Evolutionary conservation across 2,329 filamentous ascomycete species (phyloP).

Genomic region (Sordariomycetes sp.): DNA sequence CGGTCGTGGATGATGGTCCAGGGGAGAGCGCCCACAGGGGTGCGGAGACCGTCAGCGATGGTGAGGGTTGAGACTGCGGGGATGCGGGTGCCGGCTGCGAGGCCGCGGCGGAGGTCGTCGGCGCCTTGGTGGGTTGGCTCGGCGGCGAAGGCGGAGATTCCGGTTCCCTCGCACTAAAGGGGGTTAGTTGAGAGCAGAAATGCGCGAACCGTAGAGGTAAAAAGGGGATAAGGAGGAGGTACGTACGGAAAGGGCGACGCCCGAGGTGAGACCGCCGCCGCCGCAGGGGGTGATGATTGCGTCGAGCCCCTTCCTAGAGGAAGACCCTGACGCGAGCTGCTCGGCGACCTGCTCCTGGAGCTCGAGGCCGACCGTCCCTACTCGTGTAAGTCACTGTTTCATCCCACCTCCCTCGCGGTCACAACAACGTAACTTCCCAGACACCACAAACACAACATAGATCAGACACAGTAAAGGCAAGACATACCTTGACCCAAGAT

Average conservation of each 20-base stretch:
- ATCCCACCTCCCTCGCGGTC: no score
- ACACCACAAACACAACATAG: background rate
- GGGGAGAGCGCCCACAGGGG: constrained; percentile 62
- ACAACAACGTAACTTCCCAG: no score
- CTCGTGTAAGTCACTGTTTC: background rate
- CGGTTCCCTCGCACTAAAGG: constrained; percentile 51
- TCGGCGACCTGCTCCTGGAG: constrained; percentile 58
- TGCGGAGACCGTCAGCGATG: constrained; percentile 79
- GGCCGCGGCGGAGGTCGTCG: constrained; percentile 66
- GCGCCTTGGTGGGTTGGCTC: constrained; percentile 75
- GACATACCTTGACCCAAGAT: constrained; percentile 89
- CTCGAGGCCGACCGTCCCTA: constrained; percentile 46
- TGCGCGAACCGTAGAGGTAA: no score
- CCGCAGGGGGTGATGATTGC: constrained; percentile 74
- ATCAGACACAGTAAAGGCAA: background rate
- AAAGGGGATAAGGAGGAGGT: background rate
- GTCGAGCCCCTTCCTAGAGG: constrained; percentile 31
- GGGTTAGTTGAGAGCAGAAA: background rate
- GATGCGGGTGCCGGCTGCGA: constrained; percentile 48
- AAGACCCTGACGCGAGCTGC: constrained; percentile 6
- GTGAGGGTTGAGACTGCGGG: constrained; percentile 61
- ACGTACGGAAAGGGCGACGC: constrained; percentile 49
- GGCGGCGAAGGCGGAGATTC: constrained; percentile 68
- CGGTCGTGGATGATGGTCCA: constrained; percentile 66
- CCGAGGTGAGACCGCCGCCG: constrained; percentile 78